A percentile compares a stretch with the other conserved stretches of the same genome.
These are phyloP conservation scores for Leucocoprinus birnbaumii DNA, from an alignment of 768 basidiomycete genomes.

Conservation along the genomic window DNA sequence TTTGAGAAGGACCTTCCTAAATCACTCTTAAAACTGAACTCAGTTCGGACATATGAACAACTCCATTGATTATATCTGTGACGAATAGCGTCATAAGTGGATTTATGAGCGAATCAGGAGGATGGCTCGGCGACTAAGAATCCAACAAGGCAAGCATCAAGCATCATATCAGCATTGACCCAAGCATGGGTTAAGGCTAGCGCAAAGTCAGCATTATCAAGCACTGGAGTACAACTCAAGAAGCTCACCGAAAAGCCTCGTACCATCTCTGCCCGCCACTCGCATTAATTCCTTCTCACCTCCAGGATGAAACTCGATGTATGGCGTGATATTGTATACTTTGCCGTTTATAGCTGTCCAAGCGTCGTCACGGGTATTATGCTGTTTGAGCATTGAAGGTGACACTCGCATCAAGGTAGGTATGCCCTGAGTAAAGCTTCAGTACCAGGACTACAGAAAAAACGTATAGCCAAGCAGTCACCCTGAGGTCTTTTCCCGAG, in stretches of 20 bases:
- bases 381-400: conserved; percentile 72
- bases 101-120: conserved; percentile 12
- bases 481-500: conserved; percentile 77
- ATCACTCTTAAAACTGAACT: no score
- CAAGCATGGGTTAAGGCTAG: conserved; percentile 90
- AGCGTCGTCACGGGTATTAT: conserved; percentile 83
- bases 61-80: no score
- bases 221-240: background rate
- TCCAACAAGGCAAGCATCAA: conserved; percentile 90
- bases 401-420: conserved; percentile 67
- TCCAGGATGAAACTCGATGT: conserved; percentile 90
- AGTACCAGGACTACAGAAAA: background rate
- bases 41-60: no score
- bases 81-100: no score
- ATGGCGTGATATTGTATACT: conserved; percentile 95
- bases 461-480: background rate
- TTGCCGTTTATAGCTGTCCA: conserved; percentile 93
- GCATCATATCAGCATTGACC: conserved; percentile 96
- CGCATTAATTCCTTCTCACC: conserved; percentile 94
- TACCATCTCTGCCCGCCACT: conserved; percentile 92
- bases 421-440: conserved; percentile 53
- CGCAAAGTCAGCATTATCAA: conserved; percentile 1
- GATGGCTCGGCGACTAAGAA: conserved; percentile 76
- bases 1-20: no score
- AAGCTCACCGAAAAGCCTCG: conserved; percentile 84